These are phyloP conservation scores for Homolaphlyctis polyrhiza DNA, from an alignment of 371 early-diverging fungal genomes.

Conservation along the genomic window DNA sequence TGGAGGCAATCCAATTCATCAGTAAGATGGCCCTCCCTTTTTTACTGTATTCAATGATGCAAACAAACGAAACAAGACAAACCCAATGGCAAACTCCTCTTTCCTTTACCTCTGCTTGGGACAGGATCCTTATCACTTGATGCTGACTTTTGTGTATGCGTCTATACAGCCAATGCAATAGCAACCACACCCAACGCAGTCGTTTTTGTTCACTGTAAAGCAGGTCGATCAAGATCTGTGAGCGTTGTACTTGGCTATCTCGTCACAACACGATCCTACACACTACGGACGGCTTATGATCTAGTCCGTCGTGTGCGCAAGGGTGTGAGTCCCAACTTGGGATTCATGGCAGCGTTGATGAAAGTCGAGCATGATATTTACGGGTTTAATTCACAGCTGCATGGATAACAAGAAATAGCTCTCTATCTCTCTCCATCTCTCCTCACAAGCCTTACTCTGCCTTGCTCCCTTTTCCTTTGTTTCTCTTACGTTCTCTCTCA, in stretches of 20 bases:
- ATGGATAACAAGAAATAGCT: neutral
- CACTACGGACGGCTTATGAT: constrained; percentile 67
- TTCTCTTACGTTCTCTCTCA: too few species aligned
- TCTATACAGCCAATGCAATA: constrained; percentile 22
- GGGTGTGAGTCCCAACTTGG: constrained; percentile 78
- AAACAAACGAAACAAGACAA: too few species aligned
- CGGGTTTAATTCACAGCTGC: constrained; percentile 28
- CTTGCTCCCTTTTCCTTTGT: too few species aligned
- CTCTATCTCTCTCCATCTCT: too few species aligned
- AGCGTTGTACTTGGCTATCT: constrained; percentile 74
- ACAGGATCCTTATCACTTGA: constrained; percentile 1
- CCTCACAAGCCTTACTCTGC: too few species aligned
- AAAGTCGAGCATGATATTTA: constrained; percentile 64
- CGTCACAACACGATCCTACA: constrained; percentile 60
- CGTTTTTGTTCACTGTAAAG: constrained; percentile 82
- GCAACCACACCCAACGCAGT: constrained; percentile 43
- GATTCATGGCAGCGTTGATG: constrained; percentile 73
- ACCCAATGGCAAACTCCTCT: neutral
- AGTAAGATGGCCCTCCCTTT: too few species aligned
- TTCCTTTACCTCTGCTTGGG: neutral
- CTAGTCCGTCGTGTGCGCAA: constrained; percentile 65
- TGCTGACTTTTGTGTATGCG: neutral
- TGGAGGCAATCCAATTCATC: constrained; percentile 36
- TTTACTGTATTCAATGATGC: too few species aligned
- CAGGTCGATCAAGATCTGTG: constrained; percentile 77